These are phyloP conservation scores for Colletotrichum eleusines DNA, from an alignment of 2,329 filamentous ascomycete species.

Conservation along the genomic window DNA sequence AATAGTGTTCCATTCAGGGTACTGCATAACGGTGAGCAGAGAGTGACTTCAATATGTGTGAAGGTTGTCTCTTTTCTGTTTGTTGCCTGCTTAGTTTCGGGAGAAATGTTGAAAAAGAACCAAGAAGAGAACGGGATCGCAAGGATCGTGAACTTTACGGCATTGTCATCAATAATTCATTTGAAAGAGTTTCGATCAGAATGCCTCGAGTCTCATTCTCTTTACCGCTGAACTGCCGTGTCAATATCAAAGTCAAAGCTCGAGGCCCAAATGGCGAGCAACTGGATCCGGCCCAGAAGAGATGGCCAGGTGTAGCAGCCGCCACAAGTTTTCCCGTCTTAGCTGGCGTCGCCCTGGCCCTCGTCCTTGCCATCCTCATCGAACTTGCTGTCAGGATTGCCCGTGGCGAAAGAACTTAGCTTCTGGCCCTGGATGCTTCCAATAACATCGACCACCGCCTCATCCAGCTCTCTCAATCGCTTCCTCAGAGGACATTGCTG, in stretches of 20 bases:
- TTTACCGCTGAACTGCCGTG: background rate
- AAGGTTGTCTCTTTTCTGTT: background rate
- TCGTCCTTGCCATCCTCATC: background rate
- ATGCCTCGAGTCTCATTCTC: background rate
- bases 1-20: background rate
- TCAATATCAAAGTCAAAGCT: background rate
- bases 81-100: too few relatives aligned
- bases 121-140: background rate
- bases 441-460: background rate
- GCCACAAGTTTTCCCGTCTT: background rate
- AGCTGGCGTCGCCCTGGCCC: background rate
- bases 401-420: background rate
- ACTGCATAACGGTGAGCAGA: background rate
- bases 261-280: background rate
- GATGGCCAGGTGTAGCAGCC: background rate
- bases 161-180: background rate
- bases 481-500: background rate
- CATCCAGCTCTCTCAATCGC: background rate
- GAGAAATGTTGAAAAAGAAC: too few relatives aligned
- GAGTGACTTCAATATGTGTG: background rate
- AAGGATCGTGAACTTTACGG: background rate
- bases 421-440: background rate
- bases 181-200: background rate
- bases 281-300: background rate
- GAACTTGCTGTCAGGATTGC: background rate